phyloP scores from a whole-genome alignment of 345 rosid genomes.

The Erucastrum elatum region DNA sequence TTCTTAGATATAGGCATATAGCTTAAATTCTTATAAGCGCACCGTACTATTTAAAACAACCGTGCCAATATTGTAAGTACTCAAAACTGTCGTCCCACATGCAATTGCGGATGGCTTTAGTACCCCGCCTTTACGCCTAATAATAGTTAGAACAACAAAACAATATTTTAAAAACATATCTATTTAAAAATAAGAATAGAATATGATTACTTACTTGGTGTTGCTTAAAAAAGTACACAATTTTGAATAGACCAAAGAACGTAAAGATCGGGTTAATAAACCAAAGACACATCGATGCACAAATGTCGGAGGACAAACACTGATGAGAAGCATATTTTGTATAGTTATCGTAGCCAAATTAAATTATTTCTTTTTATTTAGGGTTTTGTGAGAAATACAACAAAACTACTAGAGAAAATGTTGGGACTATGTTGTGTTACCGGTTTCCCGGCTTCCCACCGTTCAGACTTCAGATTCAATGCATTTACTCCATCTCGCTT shows the following conservation, averaged over 20 bases:
- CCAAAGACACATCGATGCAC: slow-evolving; percentile 8
- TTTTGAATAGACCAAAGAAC: slow-evolving; percentile 21
- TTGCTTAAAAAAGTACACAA: slow-evolving; percentile 5
- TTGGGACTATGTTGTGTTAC: neutral
- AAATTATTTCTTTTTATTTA: neutral
- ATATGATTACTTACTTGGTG: neutral
- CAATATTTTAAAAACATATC: neutral
- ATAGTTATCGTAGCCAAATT: neutral
- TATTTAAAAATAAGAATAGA: neutral
- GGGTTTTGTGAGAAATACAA: neutral
- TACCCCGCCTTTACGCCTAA: neutral
- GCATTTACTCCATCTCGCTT: neutral
- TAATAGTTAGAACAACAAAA: slow-evolving; percentile 11
- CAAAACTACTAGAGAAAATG: neutral
- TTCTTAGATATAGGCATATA: neutral
- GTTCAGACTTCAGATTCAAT: slow-evolving; percentile 27
- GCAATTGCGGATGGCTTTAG: neutral
- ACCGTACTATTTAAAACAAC: neutral
- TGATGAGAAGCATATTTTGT: neutral
- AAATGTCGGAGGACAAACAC: slow-evolving; percentile 15
- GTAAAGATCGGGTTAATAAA: slow-evolving; percentile 14
- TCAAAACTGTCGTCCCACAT: neutral
- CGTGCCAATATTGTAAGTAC: neutral
- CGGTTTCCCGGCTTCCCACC: slow-evolving; percentile 21
- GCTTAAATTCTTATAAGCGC: neutral